Conservation (phyloP, 2,329 filamentous ascomycete species). For the Penicillium digitatum region DNA sequence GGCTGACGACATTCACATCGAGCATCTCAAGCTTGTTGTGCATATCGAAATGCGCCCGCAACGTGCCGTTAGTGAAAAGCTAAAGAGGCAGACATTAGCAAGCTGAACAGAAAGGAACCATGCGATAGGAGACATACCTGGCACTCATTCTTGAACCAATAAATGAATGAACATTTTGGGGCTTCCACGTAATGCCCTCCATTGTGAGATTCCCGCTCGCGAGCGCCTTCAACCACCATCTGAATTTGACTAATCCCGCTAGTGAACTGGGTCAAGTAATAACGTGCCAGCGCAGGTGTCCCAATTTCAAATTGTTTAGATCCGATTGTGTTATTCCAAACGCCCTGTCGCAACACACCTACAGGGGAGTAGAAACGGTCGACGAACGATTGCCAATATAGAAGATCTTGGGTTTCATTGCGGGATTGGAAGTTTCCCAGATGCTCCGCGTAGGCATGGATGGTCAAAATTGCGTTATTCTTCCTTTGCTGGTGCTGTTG, state of each 20-base stretch:
- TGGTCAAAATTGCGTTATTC: conserved; percentile 48
- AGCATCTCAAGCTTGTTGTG: conserved; percentile 79
- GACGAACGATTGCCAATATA: conserved; percentile 78
- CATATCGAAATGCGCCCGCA: conserved; percentile 74
- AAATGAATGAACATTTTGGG: conserved; percentile 72
- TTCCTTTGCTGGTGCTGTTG: conserved; percentile 29
- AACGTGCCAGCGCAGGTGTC: conserved; percentile 75
- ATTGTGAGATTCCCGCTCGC: conserved; percentile 55
- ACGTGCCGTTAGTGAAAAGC: conserved; percentile 71
- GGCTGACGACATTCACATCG: conserved; percentile 70
- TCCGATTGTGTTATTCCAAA: conserved; percentile 54
- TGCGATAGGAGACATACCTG: conserved; percentile 59
- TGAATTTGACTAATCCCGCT: conserved; percentile 84
- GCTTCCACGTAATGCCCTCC: conserved; percentile 73
- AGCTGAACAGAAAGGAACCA: background rate
- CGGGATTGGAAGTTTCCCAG: conserved; percentile 54
- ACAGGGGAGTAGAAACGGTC: conserved; percentile 72
- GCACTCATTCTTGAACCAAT: conserved; percentile 80
- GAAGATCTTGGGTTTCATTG: conserved; percentile 63
- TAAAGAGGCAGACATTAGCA: conserved; percentile 33
- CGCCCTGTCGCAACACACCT: conserved; percentile 71
- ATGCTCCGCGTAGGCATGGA: conserved; percentile 56
- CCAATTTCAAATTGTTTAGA: conserved; percentile 84
- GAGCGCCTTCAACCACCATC: conserved; percentile 70
- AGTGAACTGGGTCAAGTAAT: conserved; percentile 84